Conservation (phyloP, 2,329 filamentous ascomycete species). For the Falciphora oryzae region DNA sequence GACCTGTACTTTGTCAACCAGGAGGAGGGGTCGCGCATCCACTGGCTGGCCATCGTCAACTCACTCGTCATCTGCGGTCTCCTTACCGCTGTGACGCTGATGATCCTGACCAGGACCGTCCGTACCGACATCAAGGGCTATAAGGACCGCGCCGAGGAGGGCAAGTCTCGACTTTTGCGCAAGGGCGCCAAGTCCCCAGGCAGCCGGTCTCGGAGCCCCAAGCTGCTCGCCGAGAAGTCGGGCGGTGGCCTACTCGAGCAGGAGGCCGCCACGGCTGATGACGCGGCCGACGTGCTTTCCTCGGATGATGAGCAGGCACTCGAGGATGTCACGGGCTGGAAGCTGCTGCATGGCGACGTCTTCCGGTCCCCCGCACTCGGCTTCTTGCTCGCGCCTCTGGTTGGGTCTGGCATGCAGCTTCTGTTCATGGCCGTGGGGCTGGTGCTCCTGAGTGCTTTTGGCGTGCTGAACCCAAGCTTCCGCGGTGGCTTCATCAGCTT, state of each 20-base stretch:
- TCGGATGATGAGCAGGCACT: slow-evolving; percentile 68
- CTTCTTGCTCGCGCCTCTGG: slow-evolving; percentile 68
- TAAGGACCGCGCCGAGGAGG: slow-evolving; percentile 63
- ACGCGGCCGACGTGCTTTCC: slow-evolving; percentile 41
- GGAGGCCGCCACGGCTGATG: slow-evolving; percentile 44
- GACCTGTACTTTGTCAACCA: slow-evolving; percentile 87
- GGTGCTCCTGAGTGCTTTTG: slow-evolving; percentile 66
- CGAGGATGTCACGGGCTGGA: slow-evolving; percentile 84
- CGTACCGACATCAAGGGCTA: slow-evolving; percentile 72
- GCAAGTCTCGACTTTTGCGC: slow-evolving; percentile 50
- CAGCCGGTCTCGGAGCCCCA: slow-evolving; percentile 32
- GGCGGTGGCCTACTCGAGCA: slow-evolving; percentile 55
- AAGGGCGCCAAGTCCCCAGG: slow-evolving; percentile 19
- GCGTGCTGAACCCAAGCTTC: slow-evolving; percentile 78
- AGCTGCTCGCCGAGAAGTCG: slow-evolving; percentile 44
- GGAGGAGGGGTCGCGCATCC: slow-evolving; percentile 72
- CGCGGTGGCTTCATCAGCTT: slow-evolving; percentile 86
- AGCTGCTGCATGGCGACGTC: slow-evolving; percentile 80
- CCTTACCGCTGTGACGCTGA: slow-evolving; percentile 70
- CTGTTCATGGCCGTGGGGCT: slow-evolving; percentile 75
- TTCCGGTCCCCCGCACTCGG: slow-evolving; percentile 70
- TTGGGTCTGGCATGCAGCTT: slow-evolving; percentile 82
- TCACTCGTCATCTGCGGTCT: slow-evolving; percentile 77
- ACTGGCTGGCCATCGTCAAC: slow-evolving; percentile 86
- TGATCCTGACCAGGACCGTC: slow-evolving; percentile 75